These are phyloP conservation scores for Populus hybrid DNA, from an alignment of 441 rosid genomes.

Conservation along the genomic window DNA sequence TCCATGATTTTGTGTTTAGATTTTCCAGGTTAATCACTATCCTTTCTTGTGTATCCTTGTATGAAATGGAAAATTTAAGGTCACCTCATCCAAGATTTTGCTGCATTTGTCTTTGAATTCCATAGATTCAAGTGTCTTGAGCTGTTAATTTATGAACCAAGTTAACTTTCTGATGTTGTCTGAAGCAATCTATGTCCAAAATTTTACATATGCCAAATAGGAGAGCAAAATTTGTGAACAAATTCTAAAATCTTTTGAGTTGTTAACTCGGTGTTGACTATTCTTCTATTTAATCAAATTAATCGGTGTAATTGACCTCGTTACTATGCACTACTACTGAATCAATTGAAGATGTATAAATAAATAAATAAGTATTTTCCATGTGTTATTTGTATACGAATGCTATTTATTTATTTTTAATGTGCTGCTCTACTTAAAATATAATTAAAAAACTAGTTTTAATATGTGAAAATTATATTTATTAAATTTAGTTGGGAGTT, in stretches of 20 bases:
- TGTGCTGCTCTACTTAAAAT: no score
- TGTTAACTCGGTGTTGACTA: background rate
- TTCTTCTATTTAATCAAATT: background rate
- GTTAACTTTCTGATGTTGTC: background rate
- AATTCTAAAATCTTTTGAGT: background rate
- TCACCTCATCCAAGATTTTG: background rate
- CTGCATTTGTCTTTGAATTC: background rate
- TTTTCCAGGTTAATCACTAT: no score
- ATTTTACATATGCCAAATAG: background rate
- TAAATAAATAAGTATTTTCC: no score
- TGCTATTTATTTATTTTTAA: no score
- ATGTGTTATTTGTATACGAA: no score
- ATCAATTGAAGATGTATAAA: background rate
- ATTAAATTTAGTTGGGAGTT: no score
- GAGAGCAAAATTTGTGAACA: background rate
- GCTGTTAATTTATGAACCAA: background rate
- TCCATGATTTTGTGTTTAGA: no score
- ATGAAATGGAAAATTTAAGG: background rate
- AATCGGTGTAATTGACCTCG: background rate
- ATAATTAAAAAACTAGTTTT: no score
- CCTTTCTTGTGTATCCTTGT: background rate
- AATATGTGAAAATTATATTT: no score
- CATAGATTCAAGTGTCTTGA: background rate
- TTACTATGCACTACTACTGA: background rate
- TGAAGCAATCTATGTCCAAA: background rate